Evolutionary conservation across 140 eudicot species (phyloP), one percentile per base, ranked within the genome.

Genomic region (Senecio squalidus): DNA sequence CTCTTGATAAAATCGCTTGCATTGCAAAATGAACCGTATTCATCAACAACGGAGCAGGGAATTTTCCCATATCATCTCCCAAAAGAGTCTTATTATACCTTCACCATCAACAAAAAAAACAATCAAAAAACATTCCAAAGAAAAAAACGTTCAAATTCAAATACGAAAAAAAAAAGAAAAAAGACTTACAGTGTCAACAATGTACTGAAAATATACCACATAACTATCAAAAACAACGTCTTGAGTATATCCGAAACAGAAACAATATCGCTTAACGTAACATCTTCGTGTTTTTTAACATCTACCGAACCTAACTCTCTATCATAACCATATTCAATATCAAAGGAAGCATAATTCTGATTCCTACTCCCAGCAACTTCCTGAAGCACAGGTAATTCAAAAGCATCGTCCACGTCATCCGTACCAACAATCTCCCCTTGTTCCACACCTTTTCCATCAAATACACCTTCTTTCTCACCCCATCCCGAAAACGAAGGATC

Each of bases 1-100:
- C 88, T 67, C 64, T 90, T 18, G 98, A 84, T 67, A 90, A 70
- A 62, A 81, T 58, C 47, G 95, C 98, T 86, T 90, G 98, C 95
- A 90, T 90, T 30, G 82, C 51, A 56, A 90, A 90, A 69, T 90
- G 98, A 57, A 90, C 73, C 4, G 98, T 83, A 50, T 90, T 90
- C 98, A 90, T 90, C 79, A 90, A 59, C 22, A 90, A 71, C 15
- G 98, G 98, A 64, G 98, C 95, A 39, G 98, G 98, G 76, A 90
- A 90, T 58, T 65, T 90, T 58, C 98, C 95, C 85, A 90, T 62
- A 51, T 90, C 58, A 69, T 83, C 90, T 33, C 98, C 98, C 55
- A 90, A 55, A 25, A 90, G 72, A 57, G 88, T 82, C 71, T 90
- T 90, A 74, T 86, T 90, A 48, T 86, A 90, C 75, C 98, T 90